Conservation (phyloP, 768 basidiomycete genomes). For the Chiua virens region DNA sequence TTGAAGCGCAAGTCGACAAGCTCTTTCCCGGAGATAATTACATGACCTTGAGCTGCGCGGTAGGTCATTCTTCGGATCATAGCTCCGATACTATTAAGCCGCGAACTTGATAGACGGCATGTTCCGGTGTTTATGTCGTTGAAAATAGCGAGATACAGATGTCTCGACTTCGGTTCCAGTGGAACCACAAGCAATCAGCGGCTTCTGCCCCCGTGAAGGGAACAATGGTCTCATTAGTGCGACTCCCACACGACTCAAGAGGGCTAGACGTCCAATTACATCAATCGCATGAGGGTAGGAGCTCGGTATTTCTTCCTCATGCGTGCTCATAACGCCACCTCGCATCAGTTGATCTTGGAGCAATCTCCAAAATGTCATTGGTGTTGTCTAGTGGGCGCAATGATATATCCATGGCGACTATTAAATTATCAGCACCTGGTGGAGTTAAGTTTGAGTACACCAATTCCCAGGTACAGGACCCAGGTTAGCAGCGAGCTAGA, state of each 20-base stretch:
- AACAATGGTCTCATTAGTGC: slow-evolving; percentile 45
- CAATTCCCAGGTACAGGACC: slow-evolving; percentile 41
- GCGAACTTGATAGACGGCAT: slow-evolving; percentile 47
- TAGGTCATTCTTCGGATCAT: slow-evolving; percentile 37
- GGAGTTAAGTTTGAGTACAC: slow-evolving; percentile 47
- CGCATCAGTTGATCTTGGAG: slow-evolving; percentile 63
- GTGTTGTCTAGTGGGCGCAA: slow-evolving; percentile 71
- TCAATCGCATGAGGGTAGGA: slow-evolving; percentile 47
- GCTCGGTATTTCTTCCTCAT: slow-evolving; percentile 13
- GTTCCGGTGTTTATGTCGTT: slow-evolving; percentile 65
- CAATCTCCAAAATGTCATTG: slow-evolving; percentile 52
- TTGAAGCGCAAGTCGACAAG: slow-evolving; percentile 39
- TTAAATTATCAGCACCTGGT: slow-evolving; percentile 56
- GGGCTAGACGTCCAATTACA: slow-evolving; percentile 64
- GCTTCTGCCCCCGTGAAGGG: slow-evolving; percentile 22
- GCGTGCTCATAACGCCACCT: slow-evolving; percentile 6
- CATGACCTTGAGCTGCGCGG: slow-evolving; percentile 68
- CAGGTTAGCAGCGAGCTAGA: slow-evolving; percentile 25
- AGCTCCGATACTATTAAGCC: not conserved
- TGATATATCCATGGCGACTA: slow-evolving; percentile 48
- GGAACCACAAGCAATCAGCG: slow-evolving; percentile 45
- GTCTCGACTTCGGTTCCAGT: slow-evolving; percentile 65
- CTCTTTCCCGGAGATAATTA: slow-evolving; percentile 60
- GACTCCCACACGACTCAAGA: slow-evolving; percentile 59
- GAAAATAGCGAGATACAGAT: slow-evolving; percentile 69